Base-by-base conservation (phyloP, 2,329 filamentous ascomycete genomes). In the Esteya vermicola region DNA sequence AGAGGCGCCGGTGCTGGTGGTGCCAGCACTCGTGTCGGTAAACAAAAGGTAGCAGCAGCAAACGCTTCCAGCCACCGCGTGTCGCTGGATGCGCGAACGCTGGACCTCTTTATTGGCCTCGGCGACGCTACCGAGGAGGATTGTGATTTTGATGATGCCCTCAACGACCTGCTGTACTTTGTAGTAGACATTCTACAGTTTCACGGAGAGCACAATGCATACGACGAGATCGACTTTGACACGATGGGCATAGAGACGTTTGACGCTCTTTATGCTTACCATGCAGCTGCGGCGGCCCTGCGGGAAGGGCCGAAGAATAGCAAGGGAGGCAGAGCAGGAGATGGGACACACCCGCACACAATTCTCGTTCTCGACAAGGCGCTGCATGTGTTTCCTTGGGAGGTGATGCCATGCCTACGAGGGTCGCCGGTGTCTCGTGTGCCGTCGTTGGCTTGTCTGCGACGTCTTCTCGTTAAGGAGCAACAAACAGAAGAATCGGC, bases 181-280 rank as follows among this genome's bases (percentile, higher is more conserved):
- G 83, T 96, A 1, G 80, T 98, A 6, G 91, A 98, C 52, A 88
- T 96, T 38, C 67, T 98, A 3, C 91, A 96, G 55, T 96, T 98
- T 58, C 85, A 94, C 50, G 91, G 91, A 14, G 93, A 98, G 60
- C 75, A 78, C 36, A 98, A 96, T 54, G 91, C 93, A 0, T 95
- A 95, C 58, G 91, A 98, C 51, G 91, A 98, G 61, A 84, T 98
- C 46, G 89, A 96, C 57, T 93, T 96, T 54, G 91, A 98, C 47
- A 64, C 71, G 49, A 93, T 98, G 75, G 77, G 88, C 6, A 70
- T 96, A 30, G 86, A 94, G 50, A 85, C 84, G 0, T 72, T 85
- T 30, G 89, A 95, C 58, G 85, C 86, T 3, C 63, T 98, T 21
- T 75, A 78, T 37, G 72, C 75, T 1, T 95, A 95, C 53, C 79